Conservation (phyloP, 1,139 yeast genomes). For the Kodamaea derodonti region DNA sequence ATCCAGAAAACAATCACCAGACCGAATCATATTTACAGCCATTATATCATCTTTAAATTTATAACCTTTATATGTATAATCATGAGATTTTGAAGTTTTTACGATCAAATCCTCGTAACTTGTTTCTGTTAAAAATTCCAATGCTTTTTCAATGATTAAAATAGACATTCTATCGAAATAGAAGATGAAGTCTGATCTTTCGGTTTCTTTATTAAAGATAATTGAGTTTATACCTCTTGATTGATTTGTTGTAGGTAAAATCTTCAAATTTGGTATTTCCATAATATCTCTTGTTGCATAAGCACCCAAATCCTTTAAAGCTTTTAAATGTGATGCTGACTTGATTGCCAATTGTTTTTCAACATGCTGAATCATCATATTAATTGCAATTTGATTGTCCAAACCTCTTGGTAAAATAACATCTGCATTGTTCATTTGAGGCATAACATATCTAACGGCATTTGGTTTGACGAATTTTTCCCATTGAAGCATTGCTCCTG, state of each 20-base stretch:
- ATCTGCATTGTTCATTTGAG: conserved; percentile 81
- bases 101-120: conserved; percentile 22
- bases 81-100: conserved; percentile 25
- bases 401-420: conserved; percentile 85
- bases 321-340: conserved; percentile 61
- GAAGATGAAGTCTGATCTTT: conserved; percentile 76
- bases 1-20: conserved; percentile 88
- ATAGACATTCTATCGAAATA: conserved; percentile 79
- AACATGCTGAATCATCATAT: conserved; percentile 74
- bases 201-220: conserved; percentile 50
- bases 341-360: conserved; percentile 65
- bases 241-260: conserved; percentile 63
- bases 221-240: conserved; percentile 69
- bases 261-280: conserved; percentile 23
- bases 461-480: conserved; percentile 87
- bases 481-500: conserved; percentile 87
- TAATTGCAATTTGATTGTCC: conserved; percentile 76
- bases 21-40: conserved; percentile 78
- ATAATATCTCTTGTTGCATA: conserved; percentile 29
- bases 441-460: conserved; percentile 70
- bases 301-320: conserved; percentile 53
- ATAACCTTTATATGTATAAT: conserved; percentile 36
- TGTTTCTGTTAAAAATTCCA: conserved; percentile 39
- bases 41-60: conserved; percentile 46
- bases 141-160: conserved; percentile 61